phyloP scores from a whole-genome alignment of 495 filamentous ascomycete species.

The Penicillium ucsense region DNA sequence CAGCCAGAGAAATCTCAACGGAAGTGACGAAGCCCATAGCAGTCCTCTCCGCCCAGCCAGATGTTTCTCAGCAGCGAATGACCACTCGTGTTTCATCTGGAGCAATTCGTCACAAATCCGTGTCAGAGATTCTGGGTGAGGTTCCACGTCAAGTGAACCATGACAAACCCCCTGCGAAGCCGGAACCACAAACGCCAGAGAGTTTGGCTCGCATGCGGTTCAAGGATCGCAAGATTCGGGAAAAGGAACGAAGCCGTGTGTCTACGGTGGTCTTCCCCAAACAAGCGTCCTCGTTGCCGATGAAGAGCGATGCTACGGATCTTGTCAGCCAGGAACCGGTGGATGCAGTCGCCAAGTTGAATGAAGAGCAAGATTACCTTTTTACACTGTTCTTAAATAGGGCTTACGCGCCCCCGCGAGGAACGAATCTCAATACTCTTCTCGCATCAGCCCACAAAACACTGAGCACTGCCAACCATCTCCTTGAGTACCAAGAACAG shows the following conservation, averaged over 20 bases:
- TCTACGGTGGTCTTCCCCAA: slow-evolving; percentile 78
- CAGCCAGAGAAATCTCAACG: slow-evolving; percentile 3
- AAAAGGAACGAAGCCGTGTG: slow-evolving; percentile 53
- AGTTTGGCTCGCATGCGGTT: slow-evolving; percentile 42
- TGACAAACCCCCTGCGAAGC: slow-evolving; percentile 23
- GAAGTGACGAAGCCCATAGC: slow-evolving; percentile 9
- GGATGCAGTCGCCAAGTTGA: slow-evolving; percentile 37
- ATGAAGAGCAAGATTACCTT: slow-evolving; percentile 66
- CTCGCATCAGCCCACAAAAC: slow-evolving; percentile 72
- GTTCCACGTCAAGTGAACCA: slow-evolving; percentile 36
- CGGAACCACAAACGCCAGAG: slow-evolving; percentile 23
- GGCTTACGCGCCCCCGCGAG: slow-evolving; percentile 49
- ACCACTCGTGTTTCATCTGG: slow-evolving; percentile 57
- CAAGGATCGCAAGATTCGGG: slow-evolving; percentile 45
- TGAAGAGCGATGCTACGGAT: slow-evolving; percentile 29
- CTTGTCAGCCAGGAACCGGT: slow-evolving; percentile 33
- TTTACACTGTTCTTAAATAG: slow-evolving; percentile 67
- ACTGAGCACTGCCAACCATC: slow-evolving; percentile 65
- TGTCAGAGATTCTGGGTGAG: slow-evolving; percentile 63
- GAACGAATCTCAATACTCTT: slow-evolving; percentile 55
- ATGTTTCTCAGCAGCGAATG: slow-evolving; percentile 38
- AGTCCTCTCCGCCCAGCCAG: slow-evolving; percentile 15
- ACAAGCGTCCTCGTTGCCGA: slow-evolving; percentile 32
- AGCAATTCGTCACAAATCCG: slow-evolving; percentile 60
- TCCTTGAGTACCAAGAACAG: slow-evolving; percentile 66